A percentile compares a stretch with the other conserved stretches of the same genome.
Evolutionary conservation across 345 rosid genomes (phyloP).

Genomic region (Mallotus nudiflorus): DNA sequence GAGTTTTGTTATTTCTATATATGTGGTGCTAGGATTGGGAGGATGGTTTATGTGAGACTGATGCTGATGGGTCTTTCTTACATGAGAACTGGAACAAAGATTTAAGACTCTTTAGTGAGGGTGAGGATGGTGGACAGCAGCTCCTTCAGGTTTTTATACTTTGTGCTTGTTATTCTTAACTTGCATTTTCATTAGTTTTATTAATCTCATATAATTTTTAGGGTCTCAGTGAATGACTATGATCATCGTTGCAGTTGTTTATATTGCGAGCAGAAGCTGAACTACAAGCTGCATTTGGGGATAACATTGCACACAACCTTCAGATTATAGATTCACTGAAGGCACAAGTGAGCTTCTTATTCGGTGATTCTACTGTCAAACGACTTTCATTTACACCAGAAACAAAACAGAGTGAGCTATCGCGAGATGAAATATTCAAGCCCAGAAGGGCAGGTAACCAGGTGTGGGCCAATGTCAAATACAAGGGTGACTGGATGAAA

Average conservation of each 20-base stretch:
- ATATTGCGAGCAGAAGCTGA: slow-evolving; percentile 85
- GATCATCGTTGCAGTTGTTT: slow-evolving; percentile 67
- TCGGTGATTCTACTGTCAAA: slow-evolving; percentile 51
- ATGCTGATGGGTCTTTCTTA: slow-evolving; percentile 86
- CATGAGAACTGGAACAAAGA: slow-evolving; percentile 93
- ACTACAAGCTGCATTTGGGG: slow-evolving; percentile 60
- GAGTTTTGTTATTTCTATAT: slow-evolving; percentile 11
- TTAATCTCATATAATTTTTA: too few relatives aligned
- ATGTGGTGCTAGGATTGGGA: slow-evolving; percentile 78
- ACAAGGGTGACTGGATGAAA: slow-evolving; percentile 88
- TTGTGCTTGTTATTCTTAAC: background rate
- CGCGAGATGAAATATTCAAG: slow-evolving; percentile 67
- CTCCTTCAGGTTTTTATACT: slow-evolving; percentile 66
- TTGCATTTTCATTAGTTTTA: too few relatives aligned
- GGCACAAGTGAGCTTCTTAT: slow-evolving; percentile 50
- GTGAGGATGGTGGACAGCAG: slow-evolving; percentile 86
- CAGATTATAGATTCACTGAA: slow-evolving; percentile 60
- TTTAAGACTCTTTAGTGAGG: slow-evolving; percentile 65
- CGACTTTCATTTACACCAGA: slow-evolving; percentile 51
- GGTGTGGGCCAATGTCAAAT: slow-evolving; percentile 41
- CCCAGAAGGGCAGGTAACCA: slow-evolving; percentile 63
- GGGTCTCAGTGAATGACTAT: slow-evolving; percentile 12
- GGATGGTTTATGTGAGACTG: slow-evolving; percentile 82
- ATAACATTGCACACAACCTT: slow-evolving; percentile 40
- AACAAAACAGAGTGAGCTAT: slow-evolving; percentile 38